Base-by-base conservation (phyloP, 2,329 filamentous ascomycete genomes). In the Colletotrichum lindemuthianum region DNA sequence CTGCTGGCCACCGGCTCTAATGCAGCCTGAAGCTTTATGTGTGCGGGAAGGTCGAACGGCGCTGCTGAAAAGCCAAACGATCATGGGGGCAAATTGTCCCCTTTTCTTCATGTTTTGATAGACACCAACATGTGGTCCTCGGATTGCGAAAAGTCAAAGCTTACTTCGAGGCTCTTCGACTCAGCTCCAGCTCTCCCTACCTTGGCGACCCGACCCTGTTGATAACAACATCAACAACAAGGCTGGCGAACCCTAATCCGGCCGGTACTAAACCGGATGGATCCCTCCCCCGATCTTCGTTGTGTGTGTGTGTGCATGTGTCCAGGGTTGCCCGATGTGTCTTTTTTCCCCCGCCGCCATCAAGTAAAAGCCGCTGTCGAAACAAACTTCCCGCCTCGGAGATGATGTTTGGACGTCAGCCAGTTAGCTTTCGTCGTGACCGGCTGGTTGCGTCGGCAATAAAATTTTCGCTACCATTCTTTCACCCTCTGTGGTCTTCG, bases 241-340 rank as follows among this genome's bases (percentile, higher is more conserved):
- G 24, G 24, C 24, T 24, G 24, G 55, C 33, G 37, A 36, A 47
- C 41, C 58, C 15, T 49, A 36, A 39, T 48, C 37, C 45, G 43
- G 52, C 52, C 41, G 59, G 45, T 47, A 52, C 45, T 65, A 53
- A n/a, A n/a, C 61, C 51, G 47, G 58, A 56, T 37, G 45, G 51
- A 41, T 48, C 52, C 39, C 24, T 24, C 24, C 24, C 24, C 58
- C 41, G 47, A 43, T 61, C 41, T 56, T 41, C 36, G 9, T 49
- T 8, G 13, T 41, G 32, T 4, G 7, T 41, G 24, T 24, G 32
- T 6, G 7, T 24, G 24, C 24, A 1, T 24, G 24, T 24, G 24
- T 36, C 47, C 58, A 65, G 36, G 51, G 45, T 51, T 16, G 45
- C 24, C 24, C 24, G n/a, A 15, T 37, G 16, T 36, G 24, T 40